Percentiles rank a stretch among this genome's conserved stretches.
Conservation (phyloP, 2,329 filamentous ascomycete species). For the Arthrobotrys entomopaga region DNA sequence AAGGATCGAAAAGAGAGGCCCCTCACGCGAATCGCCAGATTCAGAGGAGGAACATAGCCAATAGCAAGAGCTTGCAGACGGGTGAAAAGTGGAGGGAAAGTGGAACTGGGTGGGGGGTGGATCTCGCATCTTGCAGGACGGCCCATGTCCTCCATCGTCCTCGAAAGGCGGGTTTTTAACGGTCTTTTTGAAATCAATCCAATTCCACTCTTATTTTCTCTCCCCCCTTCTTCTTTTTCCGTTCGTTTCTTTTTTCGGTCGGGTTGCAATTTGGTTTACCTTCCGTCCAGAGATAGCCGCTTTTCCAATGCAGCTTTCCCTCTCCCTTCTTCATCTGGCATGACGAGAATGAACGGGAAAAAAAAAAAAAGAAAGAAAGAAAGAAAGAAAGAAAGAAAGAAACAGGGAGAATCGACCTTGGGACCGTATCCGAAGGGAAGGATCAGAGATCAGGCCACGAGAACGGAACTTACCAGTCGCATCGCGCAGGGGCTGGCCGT, state of each 20-base stretch:
- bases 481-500: conserved; percentile 2
- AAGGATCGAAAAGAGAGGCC: conserved; percentile 35
- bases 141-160: conserved; percentile 53
- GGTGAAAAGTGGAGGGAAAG: conserved; percentile 51
- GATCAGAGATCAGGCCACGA: conserved; percentile 44
- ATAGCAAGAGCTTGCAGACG: conserved; percentile 50
- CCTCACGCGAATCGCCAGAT: conserved; percentile 55
- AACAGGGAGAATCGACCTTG: background rate
- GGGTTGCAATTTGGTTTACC: background rate
- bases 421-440: background rate
- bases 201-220: background rate
- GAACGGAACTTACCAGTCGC: conserved; percentile 41
- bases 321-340: conserved; percentile 4
- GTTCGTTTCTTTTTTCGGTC: too few relatives aligned
- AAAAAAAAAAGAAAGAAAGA: background rate
- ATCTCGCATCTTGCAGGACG: conserved; percentile 55
- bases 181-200: conserved; percentile 31
- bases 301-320: conserved; percentile 4
- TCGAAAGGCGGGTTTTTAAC: conserved; percentile 49
- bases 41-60: conserved; percentile 54
- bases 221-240: conserved; percentile 18
- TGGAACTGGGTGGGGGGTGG: conserved; percentile 55
- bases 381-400: background rate
- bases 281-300: too few relatives aligned
- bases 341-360: background rate